Evolutionary conservation across 768 basidiomycete genomes (phyloP), one percentile per base, ranked within the genome.

Genomic region (Amanita polypyramis): DNA sequence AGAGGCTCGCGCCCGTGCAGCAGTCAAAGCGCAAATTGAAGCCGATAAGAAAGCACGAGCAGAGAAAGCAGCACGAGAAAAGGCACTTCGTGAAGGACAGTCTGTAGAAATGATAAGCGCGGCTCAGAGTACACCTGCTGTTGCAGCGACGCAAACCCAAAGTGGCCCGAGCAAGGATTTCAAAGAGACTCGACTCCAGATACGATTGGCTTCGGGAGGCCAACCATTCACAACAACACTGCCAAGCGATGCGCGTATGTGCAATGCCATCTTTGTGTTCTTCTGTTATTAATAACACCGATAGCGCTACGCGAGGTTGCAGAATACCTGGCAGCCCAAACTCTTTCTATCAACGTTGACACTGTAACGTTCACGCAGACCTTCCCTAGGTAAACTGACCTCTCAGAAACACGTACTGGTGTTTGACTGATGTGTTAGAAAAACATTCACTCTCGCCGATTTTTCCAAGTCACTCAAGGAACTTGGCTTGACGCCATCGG

Each of bases 11-110:
- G 94, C 92, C 1, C 80, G 70, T 53, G 89, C 88, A 2, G 86
- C 87, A 0, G 72, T 97, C 59, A 92, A 91, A 60, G 89, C 86
- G 0, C 93, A 96, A 62, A 96, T 97, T 54, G 93, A 94, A 64
- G 88, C 83, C 0, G 94, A 96, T 70, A 98, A 93, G 68, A 77
- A 78, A 45, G 83, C 79, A 7, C 80, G 95, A 15, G 90, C 90
- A 0, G 92, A 86, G 60, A 93, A 88, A 58, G 73, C 82, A 1
- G 93, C 93, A 0, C 70, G 82, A 40, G 95, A 97, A 65, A 97
- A 97, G 62, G 94, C 93, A 0, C 61, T 94, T 5, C 77, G 94
- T 27, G 91, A 95, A 30, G 94, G 94, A 1, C 68, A 69, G 46
- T 60, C 66, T 8, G 46, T 70, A 10, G 62, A 63, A 5, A 60